phyloP scores from a whole-genome alignment of 352 stramenopile genomes.

The Hyaloperonospora arabidopsidis region DNA sequence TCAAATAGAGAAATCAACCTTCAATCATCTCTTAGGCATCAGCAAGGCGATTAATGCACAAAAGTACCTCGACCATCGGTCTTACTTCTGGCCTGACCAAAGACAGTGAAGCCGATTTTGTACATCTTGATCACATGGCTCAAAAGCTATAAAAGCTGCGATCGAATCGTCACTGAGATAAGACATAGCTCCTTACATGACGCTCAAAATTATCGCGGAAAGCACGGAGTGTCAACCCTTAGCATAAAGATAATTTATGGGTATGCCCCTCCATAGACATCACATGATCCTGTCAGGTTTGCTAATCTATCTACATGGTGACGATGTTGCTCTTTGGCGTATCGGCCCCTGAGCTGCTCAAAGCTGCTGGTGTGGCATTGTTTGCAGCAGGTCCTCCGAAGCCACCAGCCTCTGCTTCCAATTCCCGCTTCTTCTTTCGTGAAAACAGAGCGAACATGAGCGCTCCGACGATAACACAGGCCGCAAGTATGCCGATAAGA shows the following conservation, averaged over 20 bases:
- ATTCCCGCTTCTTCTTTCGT: conserved; percentile 60
- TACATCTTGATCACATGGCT: too few species aligned
- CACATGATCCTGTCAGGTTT: conserved; percentile 6
- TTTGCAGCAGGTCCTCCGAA: conserved; percentile 40
- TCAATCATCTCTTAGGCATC: too few species aligned
- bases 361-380: conserved; percentile 17
- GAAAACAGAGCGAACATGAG: conserved; percentile 71
- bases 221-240: neutral
- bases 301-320: conserved; percentile 51
- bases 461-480: conserved; percentile 52
- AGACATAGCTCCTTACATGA: too few species aligned
- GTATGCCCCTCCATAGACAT: conserved; percentile 18
- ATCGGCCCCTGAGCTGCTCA: conserved; percentile 26
- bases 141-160: too few species aligned
- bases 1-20: too few species aligned
- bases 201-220: too few species aligned
- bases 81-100: too few species aligned
- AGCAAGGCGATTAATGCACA: too few species aligned
- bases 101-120: too few species aligned
- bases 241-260: conserved; percentile 31
- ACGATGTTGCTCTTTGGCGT: conserved; percentile 76
- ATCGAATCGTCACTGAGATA: too few species aligned
- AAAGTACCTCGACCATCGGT: too few species aligned
- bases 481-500: conserved; percentile 54
- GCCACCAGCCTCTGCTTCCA: conserved; percentile 35